Base-by-base conservation (phyloP, 495 filamentous ascomycete species). In the Schizothecium vesticola region DNA sequence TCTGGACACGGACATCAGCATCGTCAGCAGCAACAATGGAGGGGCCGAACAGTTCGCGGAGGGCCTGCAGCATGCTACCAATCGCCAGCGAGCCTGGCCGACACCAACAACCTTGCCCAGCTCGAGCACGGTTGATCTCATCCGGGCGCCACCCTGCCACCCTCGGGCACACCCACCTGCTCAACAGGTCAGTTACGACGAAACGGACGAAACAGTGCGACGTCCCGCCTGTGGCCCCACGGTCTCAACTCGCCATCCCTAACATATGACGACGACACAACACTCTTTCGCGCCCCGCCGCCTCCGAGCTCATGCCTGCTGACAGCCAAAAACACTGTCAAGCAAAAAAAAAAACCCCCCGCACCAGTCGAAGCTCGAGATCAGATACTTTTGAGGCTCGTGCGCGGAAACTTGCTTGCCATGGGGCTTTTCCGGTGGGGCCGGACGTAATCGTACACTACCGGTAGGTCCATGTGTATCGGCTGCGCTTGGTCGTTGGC, bases 161-260 rank as follows among this genome's bases (percentile, higher is more conserved):
- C 16, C 16, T n/a, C 43, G 12, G 10, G 12, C 31, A 51, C 43
- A 51, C 43, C 36, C 43, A 51, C 43, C 64, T 66, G 64, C 64
- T 59, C 51, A 58, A 66, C 16, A 51, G 43, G 6, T 51, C 43
- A 51, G 43, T 51, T 51, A n/a, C 43, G 19, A 51, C 43, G 43
- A 51, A 51, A 51, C 43, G 56, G 57, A 66, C 65, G 65, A 66
- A 66, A 66, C 65, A 66, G 65, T 66, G 57, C 57, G 57, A 66
- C 65, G 65, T 60, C 65, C 65, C 65, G 65, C 57, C 56, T 66
- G 65, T 60, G 55, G 22, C 65, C 31, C 33, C 51, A 57, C 62
- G 21, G 29, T 55, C 43, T 64, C n/a, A 55, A 64, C 43, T 64
- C 36, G 12, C 61, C 61, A 25, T 22, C 62, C n/a, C 43, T 19